phyloP scores from a whole-genome alignment of 257 asterid genomes.

The Solanum sejunctum region DNA sequence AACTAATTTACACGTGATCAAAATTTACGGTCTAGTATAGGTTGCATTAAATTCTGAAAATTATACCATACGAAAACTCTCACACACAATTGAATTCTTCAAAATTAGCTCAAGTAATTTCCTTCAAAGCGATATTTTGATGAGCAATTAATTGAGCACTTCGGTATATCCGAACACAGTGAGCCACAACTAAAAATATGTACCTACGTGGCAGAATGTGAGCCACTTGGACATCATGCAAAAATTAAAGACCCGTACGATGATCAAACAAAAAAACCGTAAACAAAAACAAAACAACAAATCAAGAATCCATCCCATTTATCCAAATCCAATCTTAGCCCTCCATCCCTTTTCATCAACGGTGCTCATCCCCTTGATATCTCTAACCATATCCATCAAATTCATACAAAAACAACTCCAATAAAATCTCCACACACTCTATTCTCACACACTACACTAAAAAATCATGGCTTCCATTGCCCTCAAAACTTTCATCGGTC shows the following conservation, averaged over 20 bases:
- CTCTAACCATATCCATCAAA: constrained; percentile 61
- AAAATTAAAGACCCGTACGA: constrained; percentile 2
- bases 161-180: background rate
- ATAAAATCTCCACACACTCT: constrained; percentile 9
- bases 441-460: background rate
- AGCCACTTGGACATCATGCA: constrained; percentile 19
- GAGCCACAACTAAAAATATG: background rate
- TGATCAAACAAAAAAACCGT: background rate
- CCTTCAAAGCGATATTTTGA: background rate
- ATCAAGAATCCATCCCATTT: constrained; percentile 23
- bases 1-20: no score
- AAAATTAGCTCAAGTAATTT: background rate
- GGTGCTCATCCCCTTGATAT: constrained; percentile 24
- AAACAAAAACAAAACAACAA: background rate
- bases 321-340: constrained; percentile 48
- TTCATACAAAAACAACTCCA: background rate
- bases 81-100: background rate
- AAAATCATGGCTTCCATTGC: constrained; percentile 54
- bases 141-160: background rate
- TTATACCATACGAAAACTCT: background rate
- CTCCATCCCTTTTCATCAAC: constrained; percentile 26
- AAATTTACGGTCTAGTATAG: no score
- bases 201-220: constrained; percentile 22
- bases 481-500: constrained; percentile 76
- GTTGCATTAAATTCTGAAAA: background rate